These are phyloP conservation scores for Cryptococcus depauperatus DNA, from an alignment of 1,284 basidiomycete species.

Conservation along the genomic window DNA sequence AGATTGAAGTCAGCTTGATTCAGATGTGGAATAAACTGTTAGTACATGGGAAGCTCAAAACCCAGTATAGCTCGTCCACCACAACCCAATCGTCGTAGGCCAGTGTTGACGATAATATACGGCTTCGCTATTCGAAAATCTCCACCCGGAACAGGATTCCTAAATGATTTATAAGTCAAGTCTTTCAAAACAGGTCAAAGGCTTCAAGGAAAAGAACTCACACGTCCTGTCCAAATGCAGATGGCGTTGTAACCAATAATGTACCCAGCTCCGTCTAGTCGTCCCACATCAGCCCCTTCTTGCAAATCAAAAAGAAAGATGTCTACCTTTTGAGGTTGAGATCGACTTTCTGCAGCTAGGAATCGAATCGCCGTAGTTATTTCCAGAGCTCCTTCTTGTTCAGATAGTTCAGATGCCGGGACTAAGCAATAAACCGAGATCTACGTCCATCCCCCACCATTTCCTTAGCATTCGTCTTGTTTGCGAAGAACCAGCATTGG, in stretches of 20 bases:
- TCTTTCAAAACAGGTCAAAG: not conserved
- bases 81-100: slow-evolving; percentile 37
- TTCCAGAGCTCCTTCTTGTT: slow-evolving; percentile 20
- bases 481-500: too few relatives aligned
- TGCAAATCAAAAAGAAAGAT: not conserved
- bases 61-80: slow-evolving; percentile 40
- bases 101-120: slow-evolving; percentile 39
- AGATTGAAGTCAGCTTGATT: not conserved
- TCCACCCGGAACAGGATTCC: slow-evolving; percentile 29
- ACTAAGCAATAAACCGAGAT: slow-evolving; percentile 36
- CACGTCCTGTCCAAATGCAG: slow-evolving; percentile 38
- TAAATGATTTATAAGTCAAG: slow-evolving; percentile 2
- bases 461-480: too few relatives aligned
- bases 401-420: slow-evolving; percentile 21
- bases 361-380: slow-evolving; percentile 22
- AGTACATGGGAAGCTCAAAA: slow-evolving; percentile 35
- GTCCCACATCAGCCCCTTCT: too few relatives aligned
- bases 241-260: slow-evolving; percentile 33
- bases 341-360: slow-evolving; percentile 25
- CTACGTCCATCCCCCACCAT: slow-evolving; percentile 10
- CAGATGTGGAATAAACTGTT: not conserved
- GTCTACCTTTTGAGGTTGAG: slow-evolving; percentile 19
- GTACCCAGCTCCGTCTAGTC: slow-evolving; percentile 36
- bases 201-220: slow-evolving; percentile 15
- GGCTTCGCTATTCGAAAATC: slow-evolving; percentile 37